Percentiles rank a stretch among this genome's conserved stretches.
Conservation (phyloP, 768 basidiomycete species). For the Mycena leptocephala region DNA sequence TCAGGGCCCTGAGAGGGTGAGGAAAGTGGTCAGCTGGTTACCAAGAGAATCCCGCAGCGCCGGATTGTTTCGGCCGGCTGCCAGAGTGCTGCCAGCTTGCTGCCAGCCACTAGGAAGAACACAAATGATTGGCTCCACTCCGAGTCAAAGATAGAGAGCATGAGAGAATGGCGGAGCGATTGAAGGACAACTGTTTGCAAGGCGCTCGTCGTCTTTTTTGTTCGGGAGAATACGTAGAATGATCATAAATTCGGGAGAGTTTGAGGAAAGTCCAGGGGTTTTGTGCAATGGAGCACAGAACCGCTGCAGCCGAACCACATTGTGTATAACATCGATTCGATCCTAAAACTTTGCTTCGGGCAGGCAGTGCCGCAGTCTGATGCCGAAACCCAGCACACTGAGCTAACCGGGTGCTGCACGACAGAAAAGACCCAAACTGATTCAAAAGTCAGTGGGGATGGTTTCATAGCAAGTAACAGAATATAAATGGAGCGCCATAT, state of each 20-base stretch:
- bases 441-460: too few relatives aligned
- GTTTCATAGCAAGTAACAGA: too few relatives aligned
- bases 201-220: slow-evolving; percentile 8
- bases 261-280: background rate
- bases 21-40: slow-evolving; percentile 25
- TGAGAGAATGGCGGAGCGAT: background rate
- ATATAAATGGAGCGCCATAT: too few relatives aligned
- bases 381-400: too few relatives aligned
- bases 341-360: background rate
- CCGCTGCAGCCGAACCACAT: background rate
- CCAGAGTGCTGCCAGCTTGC: too few relatives aligned
- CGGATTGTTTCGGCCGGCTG: slow-evolving; percentile 22
- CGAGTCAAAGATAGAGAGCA: slow-evolving; percentile 23
- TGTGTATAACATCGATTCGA: background rate
- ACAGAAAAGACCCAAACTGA: too few relatives aligned
- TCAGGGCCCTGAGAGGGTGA: slow-evolving; percentile 16
- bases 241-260: slow-evolving; percentile 5
- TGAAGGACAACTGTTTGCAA: background rate
- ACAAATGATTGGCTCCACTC: slow-evolving; percentile 21
- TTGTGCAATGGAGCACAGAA: background rate
- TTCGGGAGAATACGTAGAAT: slow-evolving; percentile 12
- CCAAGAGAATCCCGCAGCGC: slow-evolving; percentile 19
- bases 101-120: slow-evolving; percentile 23
- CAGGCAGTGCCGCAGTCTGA: too few relatives aligned
- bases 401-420: too few relatives aligned